phyloP scores from a whole-genome alignment of 23 red algal species.

The Gracilaria gracilis region DNA sequence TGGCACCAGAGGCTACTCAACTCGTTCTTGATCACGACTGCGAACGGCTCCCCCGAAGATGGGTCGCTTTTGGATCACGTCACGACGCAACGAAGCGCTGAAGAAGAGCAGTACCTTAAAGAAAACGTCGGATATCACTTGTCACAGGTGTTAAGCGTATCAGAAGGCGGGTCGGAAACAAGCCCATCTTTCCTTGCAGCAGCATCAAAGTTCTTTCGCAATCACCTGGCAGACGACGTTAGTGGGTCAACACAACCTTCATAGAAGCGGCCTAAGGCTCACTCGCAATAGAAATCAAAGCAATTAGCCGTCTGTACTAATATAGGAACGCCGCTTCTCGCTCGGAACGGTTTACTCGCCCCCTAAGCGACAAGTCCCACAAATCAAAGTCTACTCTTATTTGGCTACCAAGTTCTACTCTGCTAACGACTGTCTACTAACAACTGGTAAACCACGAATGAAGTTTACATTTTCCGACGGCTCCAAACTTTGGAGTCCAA shows the following conservation, averaged over 20 bases:
- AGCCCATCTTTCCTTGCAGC: conserved; percentile 15
- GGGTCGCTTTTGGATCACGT: not conserved
- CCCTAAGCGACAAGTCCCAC: no score
- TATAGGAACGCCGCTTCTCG: no score
- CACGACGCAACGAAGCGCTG: not conserved
- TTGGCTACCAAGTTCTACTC: not conserved
- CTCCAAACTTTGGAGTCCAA: no score
- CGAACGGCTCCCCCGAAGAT: not conserved
- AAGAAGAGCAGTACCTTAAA: conserved; percentile 35
- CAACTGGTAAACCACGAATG: not conserved
- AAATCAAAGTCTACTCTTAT: not conserved
- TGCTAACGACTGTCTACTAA: not conserved
- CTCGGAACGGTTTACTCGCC: no score
- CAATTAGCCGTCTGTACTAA: no score
- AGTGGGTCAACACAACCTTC: not conserved
- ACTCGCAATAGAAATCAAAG: not conserved
- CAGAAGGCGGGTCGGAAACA: not conserved
- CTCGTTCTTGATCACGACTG: conserved; percentile 24
- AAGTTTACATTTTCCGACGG: not conserved
- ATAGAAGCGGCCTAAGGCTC: not conserved
- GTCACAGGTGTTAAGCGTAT: conserved; percentile 14
- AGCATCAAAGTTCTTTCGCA: conserved; percentile 22
- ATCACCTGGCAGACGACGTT: not conserved
- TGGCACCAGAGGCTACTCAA: conserved; percentile 38
- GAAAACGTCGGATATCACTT: conserved; percentile 35